A percentile compares a stretch with the other conserved stretches of the same genome.
phyloP scores from a whole-genome alignment of 345 rosid genomes.

The Gossypium rotundifolium region DNA sequence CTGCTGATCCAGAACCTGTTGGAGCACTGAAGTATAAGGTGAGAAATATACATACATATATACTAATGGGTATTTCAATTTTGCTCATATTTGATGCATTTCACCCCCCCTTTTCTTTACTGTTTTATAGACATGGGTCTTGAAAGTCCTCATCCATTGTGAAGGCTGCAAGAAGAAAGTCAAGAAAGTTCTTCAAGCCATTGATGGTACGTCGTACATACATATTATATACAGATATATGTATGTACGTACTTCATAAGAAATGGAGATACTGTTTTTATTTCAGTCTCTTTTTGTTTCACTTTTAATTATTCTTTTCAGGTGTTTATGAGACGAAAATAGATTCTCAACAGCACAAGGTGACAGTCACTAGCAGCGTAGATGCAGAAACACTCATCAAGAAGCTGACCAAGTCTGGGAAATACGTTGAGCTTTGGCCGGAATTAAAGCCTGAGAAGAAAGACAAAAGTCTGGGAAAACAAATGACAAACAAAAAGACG shows the following conservation, averaged over 20 bases:
- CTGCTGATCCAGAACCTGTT: constrained; percentile 23
- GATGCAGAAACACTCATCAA: constrained; percentile 44
- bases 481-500: constrained; percentile 24
- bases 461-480: constrained; percentile 27
- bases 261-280: background rate
- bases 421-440: constrained; percentile 63
- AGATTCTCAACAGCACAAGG: constrained; percentile 60
- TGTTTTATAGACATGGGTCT: constrained; percentile 48
- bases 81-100: background rate
- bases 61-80: background rate
- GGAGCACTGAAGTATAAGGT: constrained; percentile 46
- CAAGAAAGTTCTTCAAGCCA: constrained; percentile 53
- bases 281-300: background rate
- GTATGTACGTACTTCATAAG: background rate
- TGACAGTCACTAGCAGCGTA: constrained; percentile 55
- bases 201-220: constrained; percentile 39
- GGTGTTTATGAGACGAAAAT: constrained; percentile 50
- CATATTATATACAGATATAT: no score
- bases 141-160: constrained; percentile 66
- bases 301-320: constrained; percentile 2
- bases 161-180: constrained; percentile 76
- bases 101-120: background rate
- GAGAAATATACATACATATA: background rate
- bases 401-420: constrained; percentile 50
- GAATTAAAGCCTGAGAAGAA: constrained; percentile 19